Base-by-base conservation (phyloP, 2,329 filamentous ascomycete species). In the Pyricularia grisea region DNA sequence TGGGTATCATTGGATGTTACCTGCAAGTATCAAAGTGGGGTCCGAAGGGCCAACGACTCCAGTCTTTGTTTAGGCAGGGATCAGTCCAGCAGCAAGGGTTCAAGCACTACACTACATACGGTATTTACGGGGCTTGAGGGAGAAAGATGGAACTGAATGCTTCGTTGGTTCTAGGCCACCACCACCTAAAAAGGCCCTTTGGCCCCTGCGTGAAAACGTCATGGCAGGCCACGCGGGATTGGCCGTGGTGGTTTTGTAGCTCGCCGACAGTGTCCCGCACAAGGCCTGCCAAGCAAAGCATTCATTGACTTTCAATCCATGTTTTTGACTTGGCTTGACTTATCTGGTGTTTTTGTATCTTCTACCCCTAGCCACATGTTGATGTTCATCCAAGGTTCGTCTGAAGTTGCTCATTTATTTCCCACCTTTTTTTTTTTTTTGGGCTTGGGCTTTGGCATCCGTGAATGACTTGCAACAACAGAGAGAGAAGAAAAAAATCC, bases 171-270 rank as follows among this genome's bases (percentile, higher is more conserved):
- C 27, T 31, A 65, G 31, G 27, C 14, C 27, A 31, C 27, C 20
- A 28, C 27, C 60, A 28, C 25, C 60, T 30, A 27, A 64, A 64
- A 64, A 12, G 28, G 33, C 33, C 33, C 33, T 36, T 33, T 20
- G 64, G 36, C 64, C 14, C 71, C 12, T 58, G 55, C 65, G 30
- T 71, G 68, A 74, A 74, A 23, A 73, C 73, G 33, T 71, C 72
- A 36, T 50, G 7, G 64, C 55, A 60, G 65, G 50, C 33, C 30
- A 50, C 17, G 20, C 60, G 67, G 14, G 67, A 68, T 42, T 27
- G 58, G 58, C 58, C 58, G 25, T 27, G 23, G 25, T 61, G 7
- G 58, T 25, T 61, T 17, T 23, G n/a, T 27, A 25, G 58, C n/a
- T 61, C n/a, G 10, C 9, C 23, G 3, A 12, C 58, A 25, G 3